phyloP scores from a whole-genome alignment of 257 asterid species.

The Vinca minor region DNA sequence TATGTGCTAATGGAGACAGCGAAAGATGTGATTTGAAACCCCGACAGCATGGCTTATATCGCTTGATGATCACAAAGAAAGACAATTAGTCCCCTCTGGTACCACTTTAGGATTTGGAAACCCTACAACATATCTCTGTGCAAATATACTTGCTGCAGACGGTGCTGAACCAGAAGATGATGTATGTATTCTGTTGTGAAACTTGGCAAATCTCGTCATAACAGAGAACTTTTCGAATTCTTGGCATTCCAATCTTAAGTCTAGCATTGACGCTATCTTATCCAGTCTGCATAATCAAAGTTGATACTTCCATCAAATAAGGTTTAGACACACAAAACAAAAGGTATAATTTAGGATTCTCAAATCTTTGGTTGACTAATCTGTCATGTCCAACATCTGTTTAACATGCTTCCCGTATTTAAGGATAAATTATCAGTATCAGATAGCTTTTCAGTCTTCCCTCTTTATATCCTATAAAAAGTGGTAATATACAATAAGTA shows the following conservation, averaged over 20 bases:
- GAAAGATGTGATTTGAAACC: conserved; percentile 3
- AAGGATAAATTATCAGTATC: background rate
- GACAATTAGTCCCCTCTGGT: conserved; percentile 49
- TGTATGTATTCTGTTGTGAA: conserved; percentile 45
- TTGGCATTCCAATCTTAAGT: conserved; percentile 45
- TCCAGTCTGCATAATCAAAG: conserved; percentile 61
- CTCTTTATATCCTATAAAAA: background rate
- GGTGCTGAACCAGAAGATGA: conserved; percentile 28
- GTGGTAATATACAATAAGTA: background rate
- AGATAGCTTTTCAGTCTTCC: background rate
- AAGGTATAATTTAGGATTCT: background rate
- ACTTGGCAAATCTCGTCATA: conserved; percentile 65
- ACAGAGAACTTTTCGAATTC: conserved; percentile 59
- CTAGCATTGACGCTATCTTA: conserved; percentile 33
- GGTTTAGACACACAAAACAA: background rate
- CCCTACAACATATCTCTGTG: conserved; percentile 49
- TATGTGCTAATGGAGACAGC: background rate
- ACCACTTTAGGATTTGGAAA: conserved; percentile 53
- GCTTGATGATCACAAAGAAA: conserved; percentile 44
- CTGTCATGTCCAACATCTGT: background rate
- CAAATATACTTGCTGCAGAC: conserved; percentile 19
- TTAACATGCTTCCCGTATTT: no score
- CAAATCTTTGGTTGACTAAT: background rate
- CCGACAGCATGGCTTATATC: background rate
- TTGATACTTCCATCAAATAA: conserved; percentile 1